phyloP scores from a whole-genome alignment of 257 asterid species.

The Solanum stenotomum region DNA sequence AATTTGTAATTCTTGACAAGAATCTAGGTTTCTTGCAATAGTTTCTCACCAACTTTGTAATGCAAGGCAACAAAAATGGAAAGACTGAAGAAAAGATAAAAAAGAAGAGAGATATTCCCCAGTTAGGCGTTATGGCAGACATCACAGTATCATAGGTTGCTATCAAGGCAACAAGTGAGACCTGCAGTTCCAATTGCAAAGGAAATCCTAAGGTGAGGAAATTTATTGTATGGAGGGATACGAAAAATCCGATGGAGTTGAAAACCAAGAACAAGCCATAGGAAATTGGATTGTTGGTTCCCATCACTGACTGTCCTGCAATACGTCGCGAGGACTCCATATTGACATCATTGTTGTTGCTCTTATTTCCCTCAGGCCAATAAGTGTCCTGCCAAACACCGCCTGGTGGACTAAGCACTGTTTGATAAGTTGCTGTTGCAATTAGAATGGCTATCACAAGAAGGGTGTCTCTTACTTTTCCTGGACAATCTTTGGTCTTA shows the following conservation, averaged over 20 bases:
- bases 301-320: conserved; percentile 43
- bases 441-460: conserved; percentile 37
- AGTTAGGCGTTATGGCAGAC: conserved; percentile 14
- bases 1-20: neutral
- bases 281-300: conserved; percentile 1
- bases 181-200: conserved; percentile 26
- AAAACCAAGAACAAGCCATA: conserved; percentile 8
- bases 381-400: conserved; percentile 48
- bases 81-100: neutral
- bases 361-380: neutral
- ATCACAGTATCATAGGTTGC: conserved; percentile 33
- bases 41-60: conserved; percentile 7
- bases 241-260: conserved; percentile 40
- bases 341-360: neutral
- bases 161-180: conserved; percentile 20
- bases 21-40: neutral
- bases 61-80: neutral
- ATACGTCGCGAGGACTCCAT: neutral
- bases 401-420: conserved; percentile 50
- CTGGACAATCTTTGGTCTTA: conserved; percentile 23
- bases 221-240: conserved; percentile 29
- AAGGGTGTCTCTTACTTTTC: conserved; percentile 29
- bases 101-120: neutral
- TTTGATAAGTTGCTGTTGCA: conserved; percentile 42
- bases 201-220: conserved; percentile 33